A percentile compares a stretch with the other conserved stretches of the same genome.
phyloP scores from a whole-genome alignment of 2,329 filamentous ascomycete species.

The Aspergillus hiratsukae region DNA sequence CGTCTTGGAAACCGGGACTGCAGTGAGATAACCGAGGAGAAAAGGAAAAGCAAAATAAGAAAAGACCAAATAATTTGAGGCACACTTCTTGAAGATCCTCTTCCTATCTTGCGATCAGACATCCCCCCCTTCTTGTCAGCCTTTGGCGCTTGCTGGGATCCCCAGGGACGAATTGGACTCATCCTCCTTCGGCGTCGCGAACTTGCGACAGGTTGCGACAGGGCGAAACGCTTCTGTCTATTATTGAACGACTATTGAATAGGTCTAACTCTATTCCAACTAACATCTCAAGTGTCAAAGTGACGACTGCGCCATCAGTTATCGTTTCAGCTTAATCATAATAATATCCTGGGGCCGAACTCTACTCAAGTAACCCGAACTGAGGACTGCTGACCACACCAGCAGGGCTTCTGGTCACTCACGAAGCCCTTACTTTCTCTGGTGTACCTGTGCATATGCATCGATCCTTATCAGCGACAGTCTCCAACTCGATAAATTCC shows the following conservation, averaged over 20 bases:
- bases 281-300: not conserved
- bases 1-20: not conserved
- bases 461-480: not conserved
- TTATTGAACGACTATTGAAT: not conserved
- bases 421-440: not conserved
- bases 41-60: conserved; percentile 3
- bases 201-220: not conserved
- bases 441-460: not conserved
- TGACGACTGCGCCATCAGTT: not conserved
- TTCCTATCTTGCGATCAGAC: not conserved
- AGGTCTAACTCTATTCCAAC: not conserved
- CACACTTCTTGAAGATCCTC: not conserved
- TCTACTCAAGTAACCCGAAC: not conserved
- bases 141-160: not conserved
- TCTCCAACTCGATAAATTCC: not conserved
- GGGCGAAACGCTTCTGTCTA: not conserved
- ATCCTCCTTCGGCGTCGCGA: not conserved
- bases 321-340: not conserved
- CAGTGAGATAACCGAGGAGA: not conserved
- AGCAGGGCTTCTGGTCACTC: not conserved
- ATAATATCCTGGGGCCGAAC: not conserved
- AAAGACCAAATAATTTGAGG: not conserved
- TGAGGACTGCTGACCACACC: not conserved
- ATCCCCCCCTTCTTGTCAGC: not conserved
- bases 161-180: not conserved